Base-by-base conservation (phyloP, 192 early-diverging fungal genomes). In the Powellomyces hirtus region DNA sequence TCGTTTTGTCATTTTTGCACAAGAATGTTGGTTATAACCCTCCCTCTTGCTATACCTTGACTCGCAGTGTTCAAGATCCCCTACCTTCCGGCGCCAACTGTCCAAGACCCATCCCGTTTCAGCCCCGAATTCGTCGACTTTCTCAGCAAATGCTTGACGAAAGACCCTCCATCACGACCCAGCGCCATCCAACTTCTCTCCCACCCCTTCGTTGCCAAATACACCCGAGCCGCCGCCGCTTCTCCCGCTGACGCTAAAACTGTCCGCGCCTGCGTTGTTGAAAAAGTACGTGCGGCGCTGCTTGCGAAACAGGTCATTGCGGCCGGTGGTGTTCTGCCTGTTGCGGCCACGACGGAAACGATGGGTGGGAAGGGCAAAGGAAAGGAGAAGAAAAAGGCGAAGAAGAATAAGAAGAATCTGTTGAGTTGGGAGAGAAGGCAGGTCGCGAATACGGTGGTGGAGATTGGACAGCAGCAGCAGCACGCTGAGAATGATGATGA, bases 21-120 rank as follows among this genome's bases (percentile, higher is more conserved):
- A 10, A 10, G 46, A 1, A 33, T 22, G 31, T 20, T 52, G 13
- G 34, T 34, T 42, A 53, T 20, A 53, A 53, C 10, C 10, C 14
- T 26, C 52, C 10, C 52, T 20, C 14, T 18, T 57, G 18, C 26
- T 57, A 71, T 27, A 66, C 34, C 57, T 20, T 70, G 49, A 1
- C 72, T 49, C 3, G 46, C 46, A 49, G 46, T 81, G 62, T 81
- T 81, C 68, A 80, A 71, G 52, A 81, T 81, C 51, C 80, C 80
- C 22, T 62, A 51, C 62, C 62, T 67, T 7, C 76, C 78, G 2
- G 57, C 80, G 22, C 80, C 80, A 7, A 81, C 69, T 52, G 14
- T 74, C 7, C 44, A 36, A 42, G 24, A 77, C 59, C 65, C 59
- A 0, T n/a, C 22, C 6, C 16, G 38, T 5, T 53, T 61, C 36